These are phyloP conservation scores for Aspergillus panamensis DNA, from an alignment of 495 filamentous ascomycete species.

Conservation along the genomic window DNA sequence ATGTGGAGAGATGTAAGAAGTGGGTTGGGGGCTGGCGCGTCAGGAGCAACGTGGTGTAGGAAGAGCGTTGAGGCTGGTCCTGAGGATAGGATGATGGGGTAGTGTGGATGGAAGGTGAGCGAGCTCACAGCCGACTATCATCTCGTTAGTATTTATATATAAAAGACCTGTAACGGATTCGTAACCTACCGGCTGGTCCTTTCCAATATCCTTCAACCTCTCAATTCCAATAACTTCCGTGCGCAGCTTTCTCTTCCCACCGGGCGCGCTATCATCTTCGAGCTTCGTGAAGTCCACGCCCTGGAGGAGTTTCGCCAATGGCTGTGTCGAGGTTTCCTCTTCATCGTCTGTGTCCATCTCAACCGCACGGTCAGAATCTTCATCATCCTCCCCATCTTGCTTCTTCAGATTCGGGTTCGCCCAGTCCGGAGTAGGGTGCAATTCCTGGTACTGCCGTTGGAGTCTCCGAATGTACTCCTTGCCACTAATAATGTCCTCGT, in stretches of 20 bases:
- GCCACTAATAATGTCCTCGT: constrained; percentile 81
- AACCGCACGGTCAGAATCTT: constrained; percentile 35
- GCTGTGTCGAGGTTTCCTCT: constrained; percentile 61
- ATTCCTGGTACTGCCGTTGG: constrained; percentile 72
- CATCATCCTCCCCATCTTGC: constrained; percentile 45
- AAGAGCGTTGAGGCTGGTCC: constrained; percentile 79
- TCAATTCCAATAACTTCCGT: constrained; percentile 87
- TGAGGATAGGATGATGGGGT: constrained; percentile 84
- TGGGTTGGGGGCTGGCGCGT: constrained; percentile 74
- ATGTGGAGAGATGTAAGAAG: constrained; percentile 86
- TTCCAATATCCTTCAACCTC: constrained; percentile 61
- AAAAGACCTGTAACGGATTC: no score
- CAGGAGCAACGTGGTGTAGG: constrained; percentile 80
- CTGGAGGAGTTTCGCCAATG: constrained; percentile 76
- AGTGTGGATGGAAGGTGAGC: constrained; percentile 81
- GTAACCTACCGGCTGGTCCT: constrained; percentile 52
- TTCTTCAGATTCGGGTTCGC: constrained; percentile 53
- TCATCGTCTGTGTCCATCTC: constrained; percentile 58
- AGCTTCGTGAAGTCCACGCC: constrained; percentile 54
- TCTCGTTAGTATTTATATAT: no score
- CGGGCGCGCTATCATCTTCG: constrained; percentile 33
- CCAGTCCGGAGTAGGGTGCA: constrained; percentile 82
- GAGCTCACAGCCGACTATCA: constrained; percentile 73
- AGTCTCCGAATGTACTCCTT: constrained; percentile 78
- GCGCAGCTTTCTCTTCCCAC: constrained; percentile 61